Conservation (phyloP, 306 rosid species). For the Chamaecrista fasciculata region DNA sequence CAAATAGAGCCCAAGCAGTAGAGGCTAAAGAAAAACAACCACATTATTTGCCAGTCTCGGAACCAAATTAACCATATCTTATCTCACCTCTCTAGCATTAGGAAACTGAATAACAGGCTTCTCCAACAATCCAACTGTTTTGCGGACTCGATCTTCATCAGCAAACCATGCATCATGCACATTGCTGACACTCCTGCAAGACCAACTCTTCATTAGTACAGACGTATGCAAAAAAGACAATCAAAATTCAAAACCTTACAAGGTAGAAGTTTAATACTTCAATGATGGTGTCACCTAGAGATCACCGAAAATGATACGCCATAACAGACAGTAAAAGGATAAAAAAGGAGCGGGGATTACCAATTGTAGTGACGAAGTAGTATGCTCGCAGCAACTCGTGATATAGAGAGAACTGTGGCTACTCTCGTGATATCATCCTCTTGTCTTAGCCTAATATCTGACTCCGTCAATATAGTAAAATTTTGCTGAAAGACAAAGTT, state of each 20-base stretch:
- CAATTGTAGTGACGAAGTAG: constrained; percentile 72
- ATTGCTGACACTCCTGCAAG: constrained; percentile 57
- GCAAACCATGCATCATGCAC: constrained; percentile 81
- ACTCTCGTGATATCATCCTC: constrained; percentile 61
- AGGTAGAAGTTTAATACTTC: too few relatives aligned
- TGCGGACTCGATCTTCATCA: constrained; percentile 60
- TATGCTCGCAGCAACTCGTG: constrained; percentile 55
- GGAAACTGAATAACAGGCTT: constrained; percentile 33
- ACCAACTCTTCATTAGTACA: constrained; percentile 20
- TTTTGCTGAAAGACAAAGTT: constrained; percentile 72
- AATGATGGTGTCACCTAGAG: too few relatives aligned
- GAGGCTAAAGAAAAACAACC: too few relatives aligned
- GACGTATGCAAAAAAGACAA: constrained; percentile 5
- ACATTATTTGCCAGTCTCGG: constrained; percentile 5
- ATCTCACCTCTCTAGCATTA: constrained; percentile 43
- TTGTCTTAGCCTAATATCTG: constrained; percentile 53
- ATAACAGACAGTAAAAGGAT: not conserved
- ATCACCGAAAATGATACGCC: not conserved
- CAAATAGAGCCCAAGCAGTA: too few relatives aligned
- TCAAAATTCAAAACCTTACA: too few relatives aligned
- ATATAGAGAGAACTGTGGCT: constrained; percentile 55
- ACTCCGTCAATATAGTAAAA: constrained; percentile 59
- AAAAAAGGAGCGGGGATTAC: constrained; percentile 12
- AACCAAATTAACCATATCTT: constrained; percentile 16
- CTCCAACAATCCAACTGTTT: constrained; percentile 62